Evolutionary conservation across 2,329 filamentous ascomycete species (phyloP).

Genomic region (Fusarium udum): DNA sequence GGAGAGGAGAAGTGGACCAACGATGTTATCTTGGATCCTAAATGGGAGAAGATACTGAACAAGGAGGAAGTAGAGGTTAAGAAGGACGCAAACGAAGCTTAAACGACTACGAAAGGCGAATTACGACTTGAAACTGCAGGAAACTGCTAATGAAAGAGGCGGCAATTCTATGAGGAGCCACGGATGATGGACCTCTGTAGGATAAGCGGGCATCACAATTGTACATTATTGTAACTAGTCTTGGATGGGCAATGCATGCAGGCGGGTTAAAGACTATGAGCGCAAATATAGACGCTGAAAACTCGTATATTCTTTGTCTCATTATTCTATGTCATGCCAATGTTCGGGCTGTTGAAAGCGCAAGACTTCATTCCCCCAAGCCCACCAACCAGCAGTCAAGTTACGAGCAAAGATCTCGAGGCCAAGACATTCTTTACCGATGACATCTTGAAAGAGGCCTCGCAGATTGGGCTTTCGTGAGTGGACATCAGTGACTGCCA

Average conservation of each 20-base stretch:
- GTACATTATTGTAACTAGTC: constrained; percentile 48
- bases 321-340: constrained; percentile 52
- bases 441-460: constrained; percentile 63
- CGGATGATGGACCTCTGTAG: constrained; percentile 36
- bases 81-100: constrained; percentile 38
- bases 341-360: constrained; percentile 70
- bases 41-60: constrained; percentile 53
- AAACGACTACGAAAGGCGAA: constrained; percentile 20
- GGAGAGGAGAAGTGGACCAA: constrained; percentile 70
- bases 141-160: constrained; percentile 38
- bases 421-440: constrained; percentile 62
- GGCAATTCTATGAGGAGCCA: constrained; percentile 23
- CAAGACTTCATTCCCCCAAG: constrained; percentile 79
- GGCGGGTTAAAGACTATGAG: constrained; percentile 36
- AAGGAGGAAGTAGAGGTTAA: constrained; percentile 37
- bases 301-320: constrained; percentile 6
- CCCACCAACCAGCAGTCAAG: constrained; percentile 79
- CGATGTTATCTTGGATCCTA: constrained; percentile 55
- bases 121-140: constrained; percentile 17
- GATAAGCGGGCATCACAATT: constrained; percentile 43
- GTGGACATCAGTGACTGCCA: constrained; percentile 79
- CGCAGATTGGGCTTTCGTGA: constrained; percentile 81
- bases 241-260: constrained; percentile 34
- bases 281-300: constrained; percentile 40
- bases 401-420: constrained; percentile 83